Base-by-base conservation (phyloP, 2,329 filamentous ascomycete genomes). In the Malbranchea zuffiana region DNA sequence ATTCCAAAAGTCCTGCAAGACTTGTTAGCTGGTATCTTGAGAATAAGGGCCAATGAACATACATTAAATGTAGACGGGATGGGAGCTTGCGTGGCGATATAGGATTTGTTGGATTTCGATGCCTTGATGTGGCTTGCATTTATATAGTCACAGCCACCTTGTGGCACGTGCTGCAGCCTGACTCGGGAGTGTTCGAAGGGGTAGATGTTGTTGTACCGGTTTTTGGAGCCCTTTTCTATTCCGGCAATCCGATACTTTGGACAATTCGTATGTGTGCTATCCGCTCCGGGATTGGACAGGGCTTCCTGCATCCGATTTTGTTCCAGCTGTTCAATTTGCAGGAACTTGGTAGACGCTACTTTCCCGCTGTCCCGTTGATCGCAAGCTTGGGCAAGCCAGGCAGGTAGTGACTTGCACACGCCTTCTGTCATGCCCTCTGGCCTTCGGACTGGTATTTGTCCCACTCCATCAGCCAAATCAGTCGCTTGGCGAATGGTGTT, bases 201-300 rank as follows among this genome's bases (percentile, higher is more conserved):
- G 62, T 93, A 79, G 39, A 96, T 95, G 49, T 95, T 92, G 64
- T 95, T 96, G 66, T 98, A 98, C 6, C 90, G 75, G 50, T 98
- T 98, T 66, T 96, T 96, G 12, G 71, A 76, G 5, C 90, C 90
- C 57, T 95, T 90, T 52, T 98, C 90, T 19, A 98, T 82, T 5
- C 90, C 90, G 0, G 83, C 90, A 35, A 98, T 76, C 49, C 84
- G 80, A 5, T 92, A 74, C 15, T 61, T 60, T 24, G 64, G 55
- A 1, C 70, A 53, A 0, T 52, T 42, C 3, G 53, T 42, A 15
- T 64, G 61, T 1, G 66, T 64, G 5, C 69, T 70, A 47, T 74
- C 78, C 11, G 78, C 75, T 15, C 72, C 68, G 6, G 69, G 15
- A 8, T 35, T 69, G 20, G 74, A 75, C 17, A 83, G 61, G 4